Conservation (phyloP, 495 filamentous ascomycete genomes). For the Hypoxylon cercidicola region DNA sequence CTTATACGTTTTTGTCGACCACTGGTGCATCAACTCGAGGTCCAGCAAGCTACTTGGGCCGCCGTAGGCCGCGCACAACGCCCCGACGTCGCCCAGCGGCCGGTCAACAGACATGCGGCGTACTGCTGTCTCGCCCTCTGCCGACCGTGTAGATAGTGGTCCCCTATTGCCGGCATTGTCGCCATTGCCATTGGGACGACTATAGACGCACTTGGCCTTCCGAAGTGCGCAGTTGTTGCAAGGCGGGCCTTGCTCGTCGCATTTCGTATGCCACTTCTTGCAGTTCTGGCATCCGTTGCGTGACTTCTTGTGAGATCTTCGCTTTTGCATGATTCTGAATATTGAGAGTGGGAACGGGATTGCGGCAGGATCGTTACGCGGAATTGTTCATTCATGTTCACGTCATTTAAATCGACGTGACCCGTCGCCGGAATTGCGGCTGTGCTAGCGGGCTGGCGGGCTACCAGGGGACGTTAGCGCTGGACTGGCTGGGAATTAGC, state of each 20-base stretch:
- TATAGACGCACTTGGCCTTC: slow-evolving; percentile 45
- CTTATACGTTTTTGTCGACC: slow-evolving; percentile 49
- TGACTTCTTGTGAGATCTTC: slow-evolving; percentile 52
- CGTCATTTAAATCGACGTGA: not conserved
- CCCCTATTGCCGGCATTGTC: slow-evolving; percentile 6
- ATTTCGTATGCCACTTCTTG: slow-evolving; percentile 54
- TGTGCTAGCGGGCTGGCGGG: not conserved
- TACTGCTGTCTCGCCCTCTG: not conserved
- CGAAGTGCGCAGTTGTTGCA: slow-evolving; percentile 51
- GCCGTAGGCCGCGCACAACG: slow-evolving; percentile 36
- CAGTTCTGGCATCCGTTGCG: slow-evolving; percentile 52
- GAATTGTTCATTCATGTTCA: not conserved
- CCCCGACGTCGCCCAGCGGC: slow-evolving; percentile 28
- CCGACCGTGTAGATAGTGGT: slow-evolving; percentile 18
- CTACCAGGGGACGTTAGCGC: too few relatives aligned
- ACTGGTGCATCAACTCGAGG: slow-evolving; percentile 51
- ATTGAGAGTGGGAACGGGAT: not conserved
- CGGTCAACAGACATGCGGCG: slow-evolving; percentile 11
- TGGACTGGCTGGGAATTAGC: not conserved
- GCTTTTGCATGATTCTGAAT: slow-evolving; percentile 43
- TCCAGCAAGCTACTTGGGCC: slow-evolving; percentile 42
- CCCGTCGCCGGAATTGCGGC: not conserved
- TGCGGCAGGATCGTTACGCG: not conserved
- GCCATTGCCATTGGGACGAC: slow-evolving; percentile 25
- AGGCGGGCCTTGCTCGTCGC: slow-evolving; percentile 49